Conservation (phyloP, 2,329 filamentous ascomycete genomes). For the Rosellinia necatrix region DNA sequence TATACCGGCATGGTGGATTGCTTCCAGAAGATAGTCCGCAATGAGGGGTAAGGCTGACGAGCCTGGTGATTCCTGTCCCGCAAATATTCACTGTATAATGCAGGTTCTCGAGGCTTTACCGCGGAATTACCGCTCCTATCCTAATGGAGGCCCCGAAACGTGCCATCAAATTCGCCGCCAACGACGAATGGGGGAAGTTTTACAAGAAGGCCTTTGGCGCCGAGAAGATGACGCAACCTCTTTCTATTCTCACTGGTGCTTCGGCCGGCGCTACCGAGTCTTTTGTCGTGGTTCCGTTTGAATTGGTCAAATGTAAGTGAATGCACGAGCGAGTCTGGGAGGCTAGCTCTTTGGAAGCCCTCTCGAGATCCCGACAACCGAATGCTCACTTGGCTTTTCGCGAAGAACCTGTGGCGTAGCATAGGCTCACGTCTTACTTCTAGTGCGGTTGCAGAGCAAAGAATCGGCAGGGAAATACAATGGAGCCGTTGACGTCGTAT, state of each 20-base stretch:
- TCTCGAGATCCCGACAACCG: neutral
- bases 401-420: neutral
- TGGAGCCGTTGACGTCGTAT: conserved; percentile 78
- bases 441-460: conserved; percentile 91
- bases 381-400: neutral
- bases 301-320: conserved; percentile 66
- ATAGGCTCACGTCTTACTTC: conserved; percentile 10
- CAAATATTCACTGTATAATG: conserved; percentile 19
- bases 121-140: conserved; percentile 93
- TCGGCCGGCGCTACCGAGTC: conserved; percentile 94
- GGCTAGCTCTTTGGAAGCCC: neutral
- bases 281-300: conserved; percentile 97
- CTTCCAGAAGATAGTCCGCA: conserved; percentile 94
- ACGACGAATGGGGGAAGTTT: conserved; percentile 96
- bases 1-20: conserved; percentile 99
- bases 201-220: conserved; percentile 87
- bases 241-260: conserved; percentile 92
- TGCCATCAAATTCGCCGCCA: conserved; percentile 98
- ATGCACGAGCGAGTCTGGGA: neutral
- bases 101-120: conserved; percentile 88
- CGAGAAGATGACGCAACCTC: conserved; percentile 84
- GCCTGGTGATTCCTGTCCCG: neutral
- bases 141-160: conserved; percentile 91
- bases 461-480: conserved; percentile 87
- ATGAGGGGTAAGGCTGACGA: conserved; percentile 75